Evolutionary conservation across 1,284 basidiomycete genomes (phyloP).

Genomic region (Pseudozyma sp.): DNA sequence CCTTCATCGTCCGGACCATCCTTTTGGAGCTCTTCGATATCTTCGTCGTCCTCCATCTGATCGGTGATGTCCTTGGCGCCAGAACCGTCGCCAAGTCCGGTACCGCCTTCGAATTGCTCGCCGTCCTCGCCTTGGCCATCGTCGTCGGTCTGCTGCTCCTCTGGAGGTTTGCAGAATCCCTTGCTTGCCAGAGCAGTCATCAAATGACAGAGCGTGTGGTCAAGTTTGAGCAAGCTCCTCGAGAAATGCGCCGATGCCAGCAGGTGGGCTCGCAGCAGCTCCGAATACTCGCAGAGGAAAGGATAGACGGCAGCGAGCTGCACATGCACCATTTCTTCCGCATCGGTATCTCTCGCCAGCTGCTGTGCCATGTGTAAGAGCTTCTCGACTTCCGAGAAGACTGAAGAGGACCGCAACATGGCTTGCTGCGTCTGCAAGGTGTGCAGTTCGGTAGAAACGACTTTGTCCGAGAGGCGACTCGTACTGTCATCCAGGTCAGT

Average conservation of each 20-base stretch:
- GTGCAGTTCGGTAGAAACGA: slow-evolving; percentile 33
- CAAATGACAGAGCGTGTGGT: slow-evolving; percentile 80
- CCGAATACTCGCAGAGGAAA: slow-evolving; percentile 58
- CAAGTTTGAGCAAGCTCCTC: slow-evolving; percentile 85
- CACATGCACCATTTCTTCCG: slow-evolving; percentile 21
- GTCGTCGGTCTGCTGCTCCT: slow-evolving; percentile 51
- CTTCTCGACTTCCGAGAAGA: slow-evolving; percentile 36
- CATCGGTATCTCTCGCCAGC: slow-evolving; percentile 8
- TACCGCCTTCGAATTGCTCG: slow-evolving; percentile 64
- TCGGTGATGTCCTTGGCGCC: slow-evolving; percentile 72
- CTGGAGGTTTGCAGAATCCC: slow-evolving; percentile 78
- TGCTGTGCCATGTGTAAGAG: slow-evolving; percentile 25
- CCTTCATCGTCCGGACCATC: slow-evolving; percentile 75
- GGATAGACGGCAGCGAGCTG: slow-evolving; percentile 51
- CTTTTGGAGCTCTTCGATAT: slow-evolving; percentile 87
- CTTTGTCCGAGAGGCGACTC: slow-evolving; percentile 43
- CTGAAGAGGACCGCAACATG: slow-evolving; percentile 35
- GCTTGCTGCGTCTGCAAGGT: slow-evolving; percentile 30
- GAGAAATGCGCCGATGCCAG: slow-evolving; percentile 74
- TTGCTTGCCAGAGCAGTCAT: slow-evolving; percentile 81
- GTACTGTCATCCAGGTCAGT: slow-evolving; percentile 1
- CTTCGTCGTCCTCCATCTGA: slow-evolving; percentile 78
- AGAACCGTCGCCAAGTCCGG: slow-evolving; percentile 65
- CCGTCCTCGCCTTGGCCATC: slow-evolving; percentile 49
- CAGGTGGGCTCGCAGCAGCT: slow-evolving; percentile 71